Percentiles rank a stretch among this genome's conserved stretches.
Conservation (phyloP, 2,329 filamentous ascomycete genomes). For the Zasmidium angulare region DNA sequence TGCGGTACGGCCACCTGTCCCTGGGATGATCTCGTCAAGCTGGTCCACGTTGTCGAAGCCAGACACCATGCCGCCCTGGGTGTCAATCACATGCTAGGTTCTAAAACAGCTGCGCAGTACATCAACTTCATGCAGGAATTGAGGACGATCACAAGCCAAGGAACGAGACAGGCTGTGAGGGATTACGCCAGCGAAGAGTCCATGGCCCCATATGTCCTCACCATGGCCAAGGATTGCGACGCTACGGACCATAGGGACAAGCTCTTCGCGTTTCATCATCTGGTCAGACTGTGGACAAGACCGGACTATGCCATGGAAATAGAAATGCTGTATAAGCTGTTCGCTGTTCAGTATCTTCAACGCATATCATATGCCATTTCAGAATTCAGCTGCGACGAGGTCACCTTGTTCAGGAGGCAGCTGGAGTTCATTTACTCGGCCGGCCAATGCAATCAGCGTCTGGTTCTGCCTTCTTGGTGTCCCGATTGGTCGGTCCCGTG, state of each 20-base stretch:
- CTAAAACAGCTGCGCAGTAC: conserved; percentile 19
- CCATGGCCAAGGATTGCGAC: conserved; percentile 23
- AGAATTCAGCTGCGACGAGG: conserved; percentile 20
- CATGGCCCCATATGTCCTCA: conserved; percentile 15
- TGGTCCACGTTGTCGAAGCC: conserved; percentile 14
- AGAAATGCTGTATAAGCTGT: conserved; percentile 16
- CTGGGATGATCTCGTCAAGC: conserved; percentile 21
- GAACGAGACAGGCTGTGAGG: conserved; percentile 17
- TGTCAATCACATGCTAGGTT: conserved; percentile 13
- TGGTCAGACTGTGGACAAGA: conserved; percentile 16
- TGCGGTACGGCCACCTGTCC: conserved; percentile 16
- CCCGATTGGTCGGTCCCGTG: conserved; percentile 21
- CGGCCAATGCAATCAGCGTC: conserved; percentile 16
- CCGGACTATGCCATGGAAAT: conserved; percentile 20
- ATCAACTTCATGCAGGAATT: conserved; percentile 22
- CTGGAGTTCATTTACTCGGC: conserved; percentile 20
- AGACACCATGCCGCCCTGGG: conserved; percentile 11
- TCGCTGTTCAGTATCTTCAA: conserved; percentile 19
- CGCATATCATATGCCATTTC: conserved; percentile 21
- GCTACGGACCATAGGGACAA: conserved; percentile 23
- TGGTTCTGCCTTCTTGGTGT: conserved; percentile 18
- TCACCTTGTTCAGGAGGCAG: conserved; percentile 13
- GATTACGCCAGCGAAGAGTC: conserved; percentile 20
- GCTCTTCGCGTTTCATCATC: conserved; percentile 21
- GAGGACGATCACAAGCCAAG: conserved; percentile 17